These are phyloP conservation scores for Phytopythium boreale DNA, from an alignment of 352 stramenopile species.

Conservation along the genomic window DNA sequence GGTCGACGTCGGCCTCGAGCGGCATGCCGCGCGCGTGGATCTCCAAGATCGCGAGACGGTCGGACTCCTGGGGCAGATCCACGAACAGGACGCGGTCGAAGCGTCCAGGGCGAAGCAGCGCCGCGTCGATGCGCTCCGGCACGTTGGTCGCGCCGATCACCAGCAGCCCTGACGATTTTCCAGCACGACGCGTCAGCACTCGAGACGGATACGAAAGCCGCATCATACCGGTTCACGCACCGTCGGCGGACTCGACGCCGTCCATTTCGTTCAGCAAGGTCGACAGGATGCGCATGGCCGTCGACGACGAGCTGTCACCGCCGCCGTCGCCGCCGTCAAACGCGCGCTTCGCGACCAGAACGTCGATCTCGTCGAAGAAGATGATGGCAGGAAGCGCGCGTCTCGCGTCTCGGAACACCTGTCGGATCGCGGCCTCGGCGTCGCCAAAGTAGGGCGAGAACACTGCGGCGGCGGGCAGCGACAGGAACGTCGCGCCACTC, in stretches of 20 bases:
- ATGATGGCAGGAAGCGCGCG: conserved; percentile 87
- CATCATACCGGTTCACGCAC: conserved; percentile 10
- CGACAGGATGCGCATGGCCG: conserved; percentile 92
- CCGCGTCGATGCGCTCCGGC: conserved; percentile 97
- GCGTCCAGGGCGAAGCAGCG: conserved; percentile 94
- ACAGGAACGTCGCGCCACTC: conserved; percentile 83
- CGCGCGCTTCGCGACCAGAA: conserved; percentile 78
- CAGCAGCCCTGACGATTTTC: conserved; percentile 63
- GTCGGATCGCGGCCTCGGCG: conserved; percentile 76
- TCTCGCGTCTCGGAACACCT: conserved; percentile 77
- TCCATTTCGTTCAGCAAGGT: conserved; percentile 98
- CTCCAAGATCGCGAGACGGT: conserved; percentile 66
- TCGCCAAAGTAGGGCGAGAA: conserved; percentile 90
- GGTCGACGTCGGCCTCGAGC: conserved; percentile 59
- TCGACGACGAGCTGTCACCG: conserved; percentile 45
- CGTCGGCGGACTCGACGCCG: conserved; percentile 93
- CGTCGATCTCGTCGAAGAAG: conserved; percentile 90
- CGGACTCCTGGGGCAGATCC: conserved; percentile 69
- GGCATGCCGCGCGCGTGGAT: conserved; percentile 74
- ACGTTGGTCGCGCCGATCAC: conserved; percentile 98
- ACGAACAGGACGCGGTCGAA: conserved; percentile 97
- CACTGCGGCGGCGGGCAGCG: conserved; percentile 81
- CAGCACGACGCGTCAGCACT: not conserved
- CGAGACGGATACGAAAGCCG: not conserved
- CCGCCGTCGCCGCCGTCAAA: conserved; percentile 41